Evolutionary conservation across 306 rosid species (phyloP), one percentile per base, ranked within the genome.

Genomic region (Oxytropis ochrocephala): DNA sequence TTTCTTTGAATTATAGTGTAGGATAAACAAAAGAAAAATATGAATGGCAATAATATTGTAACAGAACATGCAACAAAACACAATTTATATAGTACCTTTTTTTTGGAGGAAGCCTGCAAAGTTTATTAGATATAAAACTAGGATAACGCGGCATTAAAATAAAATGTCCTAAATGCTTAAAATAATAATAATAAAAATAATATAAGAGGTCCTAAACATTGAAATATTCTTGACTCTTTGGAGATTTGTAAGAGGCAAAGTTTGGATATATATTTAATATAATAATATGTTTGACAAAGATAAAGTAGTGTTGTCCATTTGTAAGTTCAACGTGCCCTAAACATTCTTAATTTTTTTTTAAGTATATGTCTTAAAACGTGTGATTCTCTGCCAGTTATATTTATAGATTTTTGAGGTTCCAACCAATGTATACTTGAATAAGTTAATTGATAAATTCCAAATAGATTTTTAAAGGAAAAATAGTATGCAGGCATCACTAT

Each of bases 171-270:
- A 24, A 24, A 24, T 24, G 29, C 2, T 24, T 4, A 24, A 24
- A 24, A 21, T 1, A 24, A 24, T n/a, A n/a, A n/a, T n/a, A 24
- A 1, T 24, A 24, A 24, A 21, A 33, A 33, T 33, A 5, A 33
- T 50, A 39, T 65, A 72, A 48, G 72, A 64, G 56, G 69, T 48
- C 35, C 39, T 21, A 35, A 64, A 56, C 55, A 47, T 49, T 48
- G 10, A 57, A 64, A 48, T 24, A 24, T 24, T 78, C 74, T 69
- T 58, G 44, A 78, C 82, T 57, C 66, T 66, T 78, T 18, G 70
- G 60, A 78, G 70, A 29, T 42, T 32, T 33, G 75, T 41, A 78
- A 78, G 75, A 58, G 75, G 52, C 74, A 72, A 47, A 53, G 0
- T 32, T 48, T 33, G 4, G 18, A 11, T 11, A 65, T 42, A 11